phyloP scores from a whole-genome alignment of 345 rosid genomes.

The Euclidium syriacum region DNA sequence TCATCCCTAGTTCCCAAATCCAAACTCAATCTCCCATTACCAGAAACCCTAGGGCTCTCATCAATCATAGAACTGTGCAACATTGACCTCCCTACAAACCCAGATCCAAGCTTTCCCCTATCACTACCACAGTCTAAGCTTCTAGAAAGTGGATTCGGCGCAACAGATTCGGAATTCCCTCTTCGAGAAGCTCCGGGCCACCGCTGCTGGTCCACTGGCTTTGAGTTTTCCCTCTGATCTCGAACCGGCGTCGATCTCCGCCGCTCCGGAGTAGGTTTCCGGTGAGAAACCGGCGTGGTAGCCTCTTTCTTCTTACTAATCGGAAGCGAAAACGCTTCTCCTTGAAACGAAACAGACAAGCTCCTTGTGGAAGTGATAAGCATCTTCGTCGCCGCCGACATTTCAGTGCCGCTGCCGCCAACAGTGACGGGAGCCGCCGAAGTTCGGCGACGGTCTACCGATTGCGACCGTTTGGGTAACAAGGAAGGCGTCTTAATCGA shows the following conservation, averaged over 20 bases:
- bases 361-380: slow-evolving; percentile 78
- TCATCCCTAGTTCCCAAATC: slow-evolving; percentile 41
- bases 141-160: slow-evolving; percentile 50
- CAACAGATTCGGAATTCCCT: slow-evolving; percentile 29
- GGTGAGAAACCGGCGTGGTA: slow-evolving; percentile 41
- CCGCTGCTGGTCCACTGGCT: slow-evolving; percentile 46
- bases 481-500: slow-evolving; percentile 35
- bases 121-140: slow-evolving; percentile 69
- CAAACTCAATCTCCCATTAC: slow-evolving; percentile 45
- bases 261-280: slow-evolving; percentile 80
- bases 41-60: slow-evolving; percentile 41
- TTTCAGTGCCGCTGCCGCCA: slow-evolving; percentile 33
- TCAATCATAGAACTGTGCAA: slow-evolving; percentile 57
- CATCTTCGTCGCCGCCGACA: slow-evolving; percentile 60
- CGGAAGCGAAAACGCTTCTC: slow-evolving; percentile 69
- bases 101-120: slow-evolving; percentile 63
- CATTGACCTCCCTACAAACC: slow-evolving; percentile 45
- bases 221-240: slow-evolving; percentile 61
- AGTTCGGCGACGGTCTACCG: slow-evolving; percentile 68
- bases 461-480: slow-evolving; percentile 69
- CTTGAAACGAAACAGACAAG: slow-evolving; percentile 94
- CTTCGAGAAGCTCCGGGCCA: slow-evolving; percentile 65
- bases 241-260: slow-evolving; percentile 42
- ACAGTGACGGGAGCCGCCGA: slow-evolving; percentile 42
- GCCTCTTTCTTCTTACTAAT: slow-evolving; percentile 71